Conservation (phyloP, 148 eudicot genomes). For the Agrostemma githago region DNA sequence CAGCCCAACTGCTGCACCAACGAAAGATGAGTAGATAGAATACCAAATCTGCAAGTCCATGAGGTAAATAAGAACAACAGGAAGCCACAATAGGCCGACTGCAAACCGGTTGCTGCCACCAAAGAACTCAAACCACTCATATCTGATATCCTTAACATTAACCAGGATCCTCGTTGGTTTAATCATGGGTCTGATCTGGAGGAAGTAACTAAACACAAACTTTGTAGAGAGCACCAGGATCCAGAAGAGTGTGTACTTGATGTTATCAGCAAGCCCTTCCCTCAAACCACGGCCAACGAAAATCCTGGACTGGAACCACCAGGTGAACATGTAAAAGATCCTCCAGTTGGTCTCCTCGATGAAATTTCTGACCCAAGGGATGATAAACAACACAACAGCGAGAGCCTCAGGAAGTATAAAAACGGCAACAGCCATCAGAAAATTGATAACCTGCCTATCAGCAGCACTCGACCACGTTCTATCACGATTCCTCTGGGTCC, state of each 20-base stretch:
- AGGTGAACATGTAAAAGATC: slow-evolving; percentile 66
- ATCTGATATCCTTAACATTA: slow-evolving; percentile 35
- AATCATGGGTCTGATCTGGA: slow-evolving; percentile 87
- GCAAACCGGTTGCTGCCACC: slow-evolving; percentile 67
- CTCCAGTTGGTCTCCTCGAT: slow-evolving; percentile 82
- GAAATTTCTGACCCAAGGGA: slow-evolving; percentile 80
- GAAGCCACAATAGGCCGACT: slow-evolving; percentile 81
- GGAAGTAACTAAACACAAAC: slow-evolving; percentile 65
- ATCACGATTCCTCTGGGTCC: slow-evolving; percentile 49
- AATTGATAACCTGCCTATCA: slow-evolving; percentile 40
- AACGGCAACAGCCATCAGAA: slow-evolving; percentile 54
- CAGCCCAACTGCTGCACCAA: slow-evolving; percentile 78
- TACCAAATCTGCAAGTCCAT: slow-evolving; percentile 98
- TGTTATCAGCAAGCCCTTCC: slow-evolving; percentile 77
- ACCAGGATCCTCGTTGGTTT: slow-evolving; percentile 51
- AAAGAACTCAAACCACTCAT: slow-evolving; percentile 82
- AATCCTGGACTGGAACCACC: slow-evolving; percentile 88
- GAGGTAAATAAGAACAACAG: slow-evolving; percentile 73
- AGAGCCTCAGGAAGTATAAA: slow-evolving; percentile 65
- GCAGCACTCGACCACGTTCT: slow-evolving; percentile 48
- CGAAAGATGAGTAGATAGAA: slow-evolving; percentile 74
- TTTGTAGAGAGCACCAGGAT: slow-evolving; percentile 73
- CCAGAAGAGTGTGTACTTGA: slow-evolving; percentile 81
- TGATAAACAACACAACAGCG: slow-evolving; percentile 52
- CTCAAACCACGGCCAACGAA: slow-evolving; percentile 89